Conservation (phyloP, 1,139 yeast species). For the Cylindricascospora bacillispora region DNA sequence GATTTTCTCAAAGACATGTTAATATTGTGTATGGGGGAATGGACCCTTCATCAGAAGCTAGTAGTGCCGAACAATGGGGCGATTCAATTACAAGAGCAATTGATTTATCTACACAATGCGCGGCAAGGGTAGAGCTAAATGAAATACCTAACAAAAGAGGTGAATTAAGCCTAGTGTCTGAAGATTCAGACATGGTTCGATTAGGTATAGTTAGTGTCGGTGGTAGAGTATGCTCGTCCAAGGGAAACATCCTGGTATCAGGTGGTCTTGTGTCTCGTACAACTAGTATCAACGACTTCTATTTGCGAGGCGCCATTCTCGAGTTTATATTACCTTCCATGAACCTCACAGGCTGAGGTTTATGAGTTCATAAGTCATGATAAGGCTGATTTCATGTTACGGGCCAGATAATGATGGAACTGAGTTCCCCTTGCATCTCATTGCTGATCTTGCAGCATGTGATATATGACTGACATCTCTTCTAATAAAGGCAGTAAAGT, state of each 20-base stretch:
- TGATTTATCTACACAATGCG: slow-evolving; percentile 14
- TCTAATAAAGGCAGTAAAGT: no score
- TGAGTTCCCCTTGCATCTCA: no score
- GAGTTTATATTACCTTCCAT: slow-evolving; percentile 3
- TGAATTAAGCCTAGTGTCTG: neutral
- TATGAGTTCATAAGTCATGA: no score
- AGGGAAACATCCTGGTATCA: slow-evolving; percentile 2
- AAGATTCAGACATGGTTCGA: neutral
- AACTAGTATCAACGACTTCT: slow-evolving; percentile 1
- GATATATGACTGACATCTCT: no score
- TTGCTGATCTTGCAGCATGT: no score
- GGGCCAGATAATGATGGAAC: no score
- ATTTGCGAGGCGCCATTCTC: slow-evolving; percentile 2
- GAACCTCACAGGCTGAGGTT: slow-evolving; percentile 1
- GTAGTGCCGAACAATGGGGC: slow-evolving; percentile 6
- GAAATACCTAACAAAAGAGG: neutral
- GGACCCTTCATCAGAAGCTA: slow-evolving; percentile 1
- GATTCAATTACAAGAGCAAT: slow-evolving; percentile 12
- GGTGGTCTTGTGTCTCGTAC: slow-evolving; percentile 2
- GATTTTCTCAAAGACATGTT: slow-evolving; percentile 18
- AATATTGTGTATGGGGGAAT: slow-evolving; percentile 6
- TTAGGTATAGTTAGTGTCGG: slow-evolving; percentile 1
- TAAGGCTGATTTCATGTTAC: no score
- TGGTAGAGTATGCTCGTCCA: slow-evolving; percentile 1
- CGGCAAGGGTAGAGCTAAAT: slow-evolving; percentile 7